These are phyloP conservation scores for Pleurotus citrinopileatus DNA, from an alignment of 768 basidiomycete genomes.

Conservation along the genomic window DNA sequence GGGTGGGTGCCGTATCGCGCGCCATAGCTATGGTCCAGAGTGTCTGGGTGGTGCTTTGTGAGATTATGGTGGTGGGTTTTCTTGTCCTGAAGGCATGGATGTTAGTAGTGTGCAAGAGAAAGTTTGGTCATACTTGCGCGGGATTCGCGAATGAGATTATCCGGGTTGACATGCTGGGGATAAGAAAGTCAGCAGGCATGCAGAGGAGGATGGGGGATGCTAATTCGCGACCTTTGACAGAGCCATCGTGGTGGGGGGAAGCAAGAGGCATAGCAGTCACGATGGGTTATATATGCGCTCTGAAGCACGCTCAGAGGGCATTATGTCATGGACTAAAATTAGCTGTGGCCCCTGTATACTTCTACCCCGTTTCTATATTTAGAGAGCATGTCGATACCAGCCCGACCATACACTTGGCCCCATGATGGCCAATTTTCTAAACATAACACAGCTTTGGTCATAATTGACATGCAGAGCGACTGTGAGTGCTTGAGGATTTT, in stretches of 20 bases:
- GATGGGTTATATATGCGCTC: not conserved
- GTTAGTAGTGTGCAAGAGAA: slow-evolving; percentile 2
- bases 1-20: slow-evolving; percentile 65
- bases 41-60: slow-evolving; percentile 29
- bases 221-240: slow-evolving; percentile 64
- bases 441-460: too few relatives aligned
- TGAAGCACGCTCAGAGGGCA: too few relatives aligned
- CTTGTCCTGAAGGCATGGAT: slow-evolving; percentile 43
- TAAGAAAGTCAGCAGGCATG: slow-evolving; percentile 4
- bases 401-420: too few relatives aligned
- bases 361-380: too few relatives aligned
- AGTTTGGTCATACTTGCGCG: slow-evolving; percentile 33
- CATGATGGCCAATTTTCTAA: too few relatives aligned
- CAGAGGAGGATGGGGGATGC: not conserved
- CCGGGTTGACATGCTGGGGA: slow-evolving; percentile 63
- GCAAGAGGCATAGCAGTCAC: slow-evolving; percentile 7
- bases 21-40: slow-evolving; percentile 47
- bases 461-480: too few relatives aligned
- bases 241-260: slow-evolving; percentile 38
- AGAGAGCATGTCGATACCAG: too few relatives aligned
- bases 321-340: too few relatives aligned
- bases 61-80: slow-evolving; percentile 33
- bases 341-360: too few relatives aligned
- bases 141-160: slow-evolving; percentile 57
- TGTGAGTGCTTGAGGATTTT: too few relatives aligned